Evolutionary conservation across 1,139 yeast species (phyloP).

Genomic region (Taphrina confusa): DNA sequence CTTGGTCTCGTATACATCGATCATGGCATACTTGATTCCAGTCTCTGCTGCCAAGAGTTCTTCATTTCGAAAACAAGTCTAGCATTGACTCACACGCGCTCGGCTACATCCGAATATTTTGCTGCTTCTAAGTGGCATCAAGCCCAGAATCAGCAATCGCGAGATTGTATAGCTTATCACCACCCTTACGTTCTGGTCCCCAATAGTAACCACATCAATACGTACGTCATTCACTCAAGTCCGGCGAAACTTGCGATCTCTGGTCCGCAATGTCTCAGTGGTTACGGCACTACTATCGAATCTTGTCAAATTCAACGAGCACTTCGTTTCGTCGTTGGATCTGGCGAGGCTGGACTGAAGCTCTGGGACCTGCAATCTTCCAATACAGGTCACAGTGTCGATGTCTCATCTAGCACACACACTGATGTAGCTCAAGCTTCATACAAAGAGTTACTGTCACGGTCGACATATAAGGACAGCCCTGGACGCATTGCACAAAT

Average conservation of each 20-base stretch:
- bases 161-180: background rate
- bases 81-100: background rate
- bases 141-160: too few relatives aligned
- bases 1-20: background rate
- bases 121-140: too few relatives aligned
- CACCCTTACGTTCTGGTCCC: slow-evolving; percentile 12
- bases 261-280: background rate
- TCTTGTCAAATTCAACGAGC: slow-evolving; percentile 1
- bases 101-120: background rate
- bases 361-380: slow-evolving; percentile 3
- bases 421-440: background rate
- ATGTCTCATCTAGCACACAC: background rate
- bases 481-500: background rate
- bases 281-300: background rate
- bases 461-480: background rate
- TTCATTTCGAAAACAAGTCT: background rate
- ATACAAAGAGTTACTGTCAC: background rate
- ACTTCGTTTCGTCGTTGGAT: slow-evolving; percentile 17
- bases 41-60: background rate
- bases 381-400: background rate
- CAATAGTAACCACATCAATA: background rate
- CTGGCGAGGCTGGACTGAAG: slow-evolving; percentile 4
- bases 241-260: background rate
- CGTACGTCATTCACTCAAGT: background rate
- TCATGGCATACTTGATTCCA: background rate